Percentiles rank a stretch among this genome's conserved stretches.
Conservation (phyloP, 1,284 basidiomycete species). For the Papiliotrema fonsecae region DNA sequence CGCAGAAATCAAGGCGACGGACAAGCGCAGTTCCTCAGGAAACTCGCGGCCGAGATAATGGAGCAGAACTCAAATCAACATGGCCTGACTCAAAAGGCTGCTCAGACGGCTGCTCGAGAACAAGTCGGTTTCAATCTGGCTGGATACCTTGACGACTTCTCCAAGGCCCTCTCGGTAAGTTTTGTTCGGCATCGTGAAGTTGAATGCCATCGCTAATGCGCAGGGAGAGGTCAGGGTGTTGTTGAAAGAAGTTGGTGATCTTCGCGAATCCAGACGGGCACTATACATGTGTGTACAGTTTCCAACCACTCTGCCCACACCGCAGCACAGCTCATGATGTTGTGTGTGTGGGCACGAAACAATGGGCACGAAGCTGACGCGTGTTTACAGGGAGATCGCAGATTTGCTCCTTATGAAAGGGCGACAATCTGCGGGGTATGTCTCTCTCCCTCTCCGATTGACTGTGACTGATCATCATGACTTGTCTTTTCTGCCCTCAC, state of each 20-base stretch:
- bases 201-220: neutral
- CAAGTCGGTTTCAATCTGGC: slow-evolving; percentile 48
- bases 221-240: slow-evolving; percentile 43
- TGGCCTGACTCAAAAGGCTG: slow-evolving; percentile 35
- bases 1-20: slow-evolving; percentile 32
- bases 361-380: no score
- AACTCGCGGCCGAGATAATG: slow-evolving; percentile 41
- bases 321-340: no score
- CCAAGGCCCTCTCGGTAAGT: slow-evolving; percentile 41
- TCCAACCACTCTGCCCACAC: neutral
- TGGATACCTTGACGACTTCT: slow-evolving; percentile 47
- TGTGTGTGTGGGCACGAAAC: no score
- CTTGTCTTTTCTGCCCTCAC: slow-evolving; percentile 1
- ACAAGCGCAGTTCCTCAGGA: slow-evolving; percentile 40
- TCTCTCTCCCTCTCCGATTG: neutral
- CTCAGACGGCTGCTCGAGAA: slow-evolving; percentile 40
- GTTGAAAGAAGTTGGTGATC: slow-evolving; percentile 46
- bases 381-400: slow-evolving; percentile 43
- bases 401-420: slow-evolving; percentile 47
- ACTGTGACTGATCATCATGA: slow-evolving; percentile 1
- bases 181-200: neutral
- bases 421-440: slow-evolving; percentile 41
- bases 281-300: slow-evolving; percentile 45
- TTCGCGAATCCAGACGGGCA: slow-evolving; percentile 44
- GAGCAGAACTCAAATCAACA: slow-evolving; percentile 47